Conservation (phyloP, 352 stramenopile genomes). For the Peronospora tabacina region DNA sequence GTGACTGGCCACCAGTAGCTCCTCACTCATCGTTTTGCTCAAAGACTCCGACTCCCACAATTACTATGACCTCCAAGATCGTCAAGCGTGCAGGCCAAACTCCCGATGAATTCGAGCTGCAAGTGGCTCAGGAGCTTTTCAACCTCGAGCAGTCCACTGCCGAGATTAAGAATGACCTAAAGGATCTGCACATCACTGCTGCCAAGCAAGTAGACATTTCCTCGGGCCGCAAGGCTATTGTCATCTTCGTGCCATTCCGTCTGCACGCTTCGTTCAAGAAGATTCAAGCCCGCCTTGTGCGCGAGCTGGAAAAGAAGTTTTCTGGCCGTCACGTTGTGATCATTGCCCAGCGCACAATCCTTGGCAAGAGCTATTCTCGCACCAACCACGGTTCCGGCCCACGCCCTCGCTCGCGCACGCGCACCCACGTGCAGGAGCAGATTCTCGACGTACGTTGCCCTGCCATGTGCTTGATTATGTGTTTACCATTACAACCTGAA, state of each 20-base stretch:
- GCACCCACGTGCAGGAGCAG: conserved; percentile 97
- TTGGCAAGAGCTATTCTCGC: conserved; percentile 95
- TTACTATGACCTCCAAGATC: conserved; percentile 76
- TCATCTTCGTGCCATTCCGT: conserved; percentile 98
- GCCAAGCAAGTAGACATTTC: conserved; percentile 98
- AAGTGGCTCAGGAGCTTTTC: conserved; percentile 82
- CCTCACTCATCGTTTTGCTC: conserved; percentile 26
- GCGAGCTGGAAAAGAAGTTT: conserved; percentile 99
- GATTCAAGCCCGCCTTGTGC: conserved; percentile 96
- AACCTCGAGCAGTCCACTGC: conserved; percentile 90
- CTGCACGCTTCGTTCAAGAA: conserved; percentile 97
- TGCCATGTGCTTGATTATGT: conserved; percentile 2
- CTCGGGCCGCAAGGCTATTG: conserved; percentile 93
- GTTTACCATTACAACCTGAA: conserved; percentile 16
- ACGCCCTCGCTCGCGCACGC: conserved; percentile 94
- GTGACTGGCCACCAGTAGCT: conserved; percentile 27
- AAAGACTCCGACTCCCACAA: conserved; percentile 30
- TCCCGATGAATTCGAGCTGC: conserved; percentile 84
- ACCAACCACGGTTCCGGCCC: conserved; percentile 92
- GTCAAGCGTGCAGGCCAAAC: conserved; percentile 81
- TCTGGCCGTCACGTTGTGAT: conserved; percentile 97
- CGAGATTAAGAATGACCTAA: conserved; percentile 97
- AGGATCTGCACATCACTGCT: conserved; percentile 97
- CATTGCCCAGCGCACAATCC: conserved; percentile 98
- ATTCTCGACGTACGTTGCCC: conserved; percentile 93